Conservation (phyloP, 2,329 filamentous ascomycete genomes). For the Nannizzia gypsea region DNA sequence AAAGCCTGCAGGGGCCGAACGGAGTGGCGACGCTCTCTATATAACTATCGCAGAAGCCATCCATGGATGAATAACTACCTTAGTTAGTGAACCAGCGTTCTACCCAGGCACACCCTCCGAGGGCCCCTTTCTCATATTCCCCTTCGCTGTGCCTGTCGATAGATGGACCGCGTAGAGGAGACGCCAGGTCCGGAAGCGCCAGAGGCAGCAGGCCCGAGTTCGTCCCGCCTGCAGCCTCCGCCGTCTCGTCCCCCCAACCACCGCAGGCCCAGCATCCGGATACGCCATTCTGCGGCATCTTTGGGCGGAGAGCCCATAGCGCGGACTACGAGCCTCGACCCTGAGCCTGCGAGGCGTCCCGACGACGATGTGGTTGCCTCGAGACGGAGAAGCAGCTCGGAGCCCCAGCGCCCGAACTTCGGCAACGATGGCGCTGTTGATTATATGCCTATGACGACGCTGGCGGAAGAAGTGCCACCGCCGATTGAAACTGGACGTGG, state of each 20-base stretch:
- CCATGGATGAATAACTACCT: background rate
- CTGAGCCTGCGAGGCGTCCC: background rate
- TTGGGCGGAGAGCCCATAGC: background rate
- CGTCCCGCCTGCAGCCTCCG: background rate
- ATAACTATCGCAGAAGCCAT: background rate
- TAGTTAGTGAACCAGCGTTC: background rate
- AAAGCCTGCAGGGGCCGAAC: too few relatives aligned
- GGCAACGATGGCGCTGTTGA: conserved; percentile 17
- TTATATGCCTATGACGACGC: conserved; percentile 20
- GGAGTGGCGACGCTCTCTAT: background rate
- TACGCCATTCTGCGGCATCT: conserved; percentile 4
- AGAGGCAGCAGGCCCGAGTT: background rate
- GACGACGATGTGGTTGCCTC: conserved; percentile 9
- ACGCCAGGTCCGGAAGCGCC: background rate
- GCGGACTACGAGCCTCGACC: background rate
- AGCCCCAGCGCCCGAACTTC: conserved; percentile 28
- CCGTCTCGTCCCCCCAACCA: background rate
- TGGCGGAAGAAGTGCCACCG: conserved; percentile 24
- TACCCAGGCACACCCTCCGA: background rate
- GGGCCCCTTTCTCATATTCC: background rate
- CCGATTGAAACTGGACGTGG: background rate
- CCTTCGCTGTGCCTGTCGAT: background rate
- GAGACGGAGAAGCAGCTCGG: conserved; percentile 32
- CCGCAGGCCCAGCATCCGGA: conserved; percentile 15
- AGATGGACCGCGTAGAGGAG: background rate